Evolutionary conservation across 768 basidiomycete genomes (phyloP).

Genomic region (Dendrothele bispora): DNA sequence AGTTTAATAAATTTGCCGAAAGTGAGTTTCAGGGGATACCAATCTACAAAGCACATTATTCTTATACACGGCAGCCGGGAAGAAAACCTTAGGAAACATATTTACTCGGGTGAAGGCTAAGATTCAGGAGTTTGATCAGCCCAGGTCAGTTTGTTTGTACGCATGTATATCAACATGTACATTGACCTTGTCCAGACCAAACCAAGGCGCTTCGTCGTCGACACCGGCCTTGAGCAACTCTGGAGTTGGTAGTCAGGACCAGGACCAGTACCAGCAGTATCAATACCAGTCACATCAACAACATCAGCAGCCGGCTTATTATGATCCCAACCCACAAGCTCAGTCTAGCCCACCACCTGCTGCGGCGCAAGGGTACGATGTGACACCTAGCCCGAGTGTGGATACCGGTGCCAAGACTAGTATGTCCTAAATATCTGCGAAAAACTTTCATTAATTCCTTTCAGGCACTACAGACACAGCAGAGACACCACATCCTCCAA

Average conservation of each 20-base stretch:
- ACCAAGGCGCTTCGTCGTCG: conserved; percentile 10
- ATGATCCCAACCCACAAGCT: conserved; percentile 29
- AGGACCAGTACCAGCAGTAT: conserved; percentile 12
- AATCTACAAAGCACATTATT: neutral
- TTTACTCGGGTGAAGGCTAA: conserved; percentile 81
- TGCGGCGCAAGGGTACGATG: conserved; percentile 1
- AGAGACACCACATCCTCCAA: conserved; percentile 15
- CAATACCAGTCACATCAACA: conserved; percentile 14
- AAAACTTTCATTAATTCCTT: no score
- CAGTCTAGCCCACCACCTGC: neutral
- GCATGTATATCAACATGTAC: neutral
- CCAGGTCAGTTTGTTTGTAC: conserved; percentile 26
- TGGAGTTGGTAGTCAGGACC: conserved; percentile 7
- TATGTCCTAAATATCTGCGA: no score
- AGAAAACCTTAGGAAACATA: conserved; percentile 72
- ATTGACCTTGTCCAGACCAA: conserved; percentile 3
- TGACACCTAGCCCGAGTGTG: neutral
- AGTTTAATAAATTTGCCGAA: conserved; percentile 75
- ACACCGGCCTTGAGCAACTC: neutral
- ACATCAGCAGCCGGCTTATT: conserved; percentile 28
- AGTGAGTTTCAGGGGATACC: conserved; percentile 43
- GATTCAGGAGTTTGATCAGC: conserved; percentile 77
- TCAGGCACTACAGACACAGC: conserved; percentile 1
- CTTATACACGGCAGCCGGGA: conserved; percentile 50
- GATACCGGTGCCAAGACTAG: neutral